Percentiles rank a stretch among this genome's conserved stretches.
phyloP scores from a whole-genome alignment of 768 basidiomycete genomes.

The Lyophyllum shimeji region DNA sequence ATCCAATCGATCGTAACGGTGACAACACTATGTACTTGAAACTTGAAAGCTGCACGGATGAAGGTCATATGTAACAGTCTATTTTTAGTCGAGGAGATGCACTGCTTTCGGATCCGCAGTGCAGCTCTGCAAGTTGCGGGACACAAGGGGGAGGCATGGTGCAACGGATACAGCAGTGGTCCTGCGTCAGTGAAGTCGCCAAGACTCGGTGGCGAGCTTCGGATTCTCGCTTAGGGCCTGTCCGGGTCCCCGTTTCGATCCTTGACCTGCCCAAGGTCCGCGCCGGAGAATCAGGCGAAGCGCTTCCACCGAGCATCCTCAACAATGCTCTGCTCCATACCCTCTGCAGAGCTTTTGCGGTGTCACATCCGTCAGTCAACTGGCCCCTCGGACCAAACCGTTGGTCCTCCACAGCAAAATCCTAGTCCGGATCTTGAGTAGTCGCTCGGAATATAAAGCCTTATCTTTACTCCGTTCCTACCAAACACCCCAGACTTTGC shows the following conservation, averaged over 20 bases:
- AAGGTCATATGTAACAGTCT: too few relatives aligned
- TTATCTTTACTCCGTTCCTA: not conserved
- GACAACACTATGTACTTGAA: not conserved
- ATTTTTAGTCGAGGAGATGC: slow-evolving; percentile 5
- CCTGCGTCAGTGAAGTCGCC: not conserved
- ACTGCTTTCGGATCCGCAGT: too few relatives aligned
- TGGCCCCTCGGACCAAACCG: not conserved
- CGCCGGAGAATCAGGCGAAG: not conserved
- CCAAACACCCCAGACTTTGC: not conserved
- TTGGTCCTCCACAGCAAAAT: not conserved
- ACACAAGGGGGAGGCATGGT: too few relatives aligned
- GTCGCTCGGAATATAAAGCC: not conserved
- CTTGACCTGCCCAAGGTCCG: not conserved
- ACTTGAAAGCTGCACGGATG: too few relatives aligned
- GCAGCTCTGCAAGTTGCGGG: too few relatives aligned
- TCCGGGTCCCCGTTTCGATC: too few relatives aligned
- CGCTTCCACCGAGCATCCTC: not conserved
- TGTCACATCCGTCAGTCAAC: not conserved
- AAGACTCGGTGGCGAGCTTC: not conserved
- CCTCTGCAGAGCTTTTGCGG: not conserved
- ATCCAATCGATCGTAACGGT: not conserved
- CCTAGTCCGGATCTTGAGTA: slow-evolving; percentile 8
- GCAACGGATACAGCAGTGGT: too few relatives aligned
- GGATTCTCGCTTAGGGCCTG: not conserved
- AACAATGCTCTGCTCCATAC: not conserved